Evolutionary conservation across 805 yeast species (phyloP), one percentile per base, ranked within the genome.

Genomic region (Yarrowia yakushimensis): DNA sequence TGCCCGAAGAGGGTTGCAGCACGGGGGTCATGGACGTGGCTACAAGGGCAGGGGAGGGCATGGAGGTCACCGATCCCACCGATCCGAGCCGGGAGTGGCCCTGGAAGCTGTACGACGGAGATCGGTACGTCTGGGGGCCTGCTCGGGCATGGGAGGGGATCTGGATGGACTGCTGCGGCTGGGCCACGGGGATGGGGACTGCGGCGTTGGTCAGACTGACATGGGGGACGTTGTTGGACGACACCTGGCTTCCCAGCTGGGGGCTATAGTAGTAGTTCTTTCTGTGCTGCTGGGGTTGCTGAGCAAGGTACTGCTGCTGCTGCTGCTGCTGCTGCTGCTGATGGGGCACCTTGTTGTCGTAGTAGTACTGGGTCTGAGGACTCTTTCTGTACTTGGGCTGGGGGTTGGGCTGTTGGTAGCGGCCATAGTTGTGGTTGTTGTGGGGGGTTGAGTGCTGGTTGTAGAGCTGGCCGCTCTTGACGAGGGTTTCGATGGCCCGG

Each of bases 391-490:
- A 52, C 59, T 48, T 48, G 13, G 4, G 23, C 22, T 31, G 33
- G 18, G 27, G 37, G 57, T 33, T 50, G 57, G 42, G 22, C 43
- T 52, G 59, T 17, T 23, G 33, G 33, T 36, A 52, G 11, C 59
- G 59, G 1, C 59, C 59, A n/a, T 34, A 52, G 59, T n/a, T 34
- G 33, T 43, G 6, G 52, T 30, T 2, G 30, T n/a, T 33, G 30
- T 20, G 30, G 39, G 39, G 17, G 15, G 39, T 6, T n/a, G 33
- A 3, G 28, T 27, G 34, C 33, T 28, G 37, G 36, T 55, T 28
- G 48, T 55, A 55, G 12, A 55, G 48, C 39, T 55, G 46, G 36
- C 61, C 61, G 41, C 54, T 31, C 43, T 59, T 59, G 54, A 34
- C 62, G 13, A 59, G 55, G 34, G 22, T 43, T 33, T 59, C 62